These are phyloP conservation scores for Leccinum ochraceum DNA, from an alignment of 768 basidiomycete genomes.

Conservation along the genomic window DNA sequence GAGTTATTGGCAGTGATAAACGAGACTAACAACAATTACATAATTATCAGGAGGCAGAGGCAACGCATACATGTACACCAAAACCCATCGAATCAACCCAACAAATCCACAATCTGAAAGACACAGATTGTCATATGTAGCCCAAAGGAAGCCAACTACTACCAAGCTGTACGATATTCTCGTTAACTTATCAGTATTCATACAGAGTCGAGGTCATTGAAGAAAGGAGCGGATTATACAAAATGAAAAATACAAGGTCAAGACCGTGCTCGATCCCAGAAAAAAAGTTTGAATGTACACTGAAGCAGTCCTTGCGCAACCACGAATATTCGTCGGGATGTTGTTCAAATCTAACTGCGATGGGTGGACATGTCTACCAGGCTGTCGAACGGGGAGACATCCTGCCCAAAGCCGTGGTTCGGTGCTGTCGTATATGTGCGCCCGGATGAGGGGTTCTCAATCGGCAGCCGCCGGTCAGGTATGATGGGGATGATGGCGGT, in stretches of 20 bases:
- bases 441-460: slow-evolving; percentile 13
- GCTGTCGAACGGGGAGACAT: slow-evolving; percentile 69
- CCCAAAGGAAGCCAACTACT: neutral
- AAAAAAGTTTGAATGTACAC: slow-evolving; percentile 41
- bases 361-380: slow-evolving; percentile 46
- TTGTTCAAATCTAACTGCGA: slow-evolving; percentile 60
- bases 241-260: neutral
- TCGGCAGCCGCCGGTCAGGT: slow-evolving; percentile 42
- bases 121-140: neutral
- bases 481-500: slow-evolving; percentile 42
- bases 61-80: too few species aligned
- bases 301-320: slow-evolving; percentile 66
- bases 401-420: slow-evolving; percentile 37
- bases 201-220: neutral
- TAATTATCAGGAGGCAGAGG: too few species aligned
- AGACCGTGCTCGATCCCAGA: neutral
- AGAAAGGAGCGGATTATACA: neutral
- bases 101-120: neutral
- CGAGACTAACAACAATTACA: too few species aligned
- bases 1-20: too few species aligned
- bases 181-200: slow-evolving; percentile 5
- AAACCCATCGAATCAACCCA: neutral
- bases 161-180: neutral
- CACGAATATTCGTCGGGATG: slow-evolving; percentile 66
- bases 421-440: slow-evolving; percentile 31